Evolutionary conservation across 768 basidiomycete genomes (phyloP), one percentile per base, ranked within the genome.

Genomic region (Kondoa malvinella): DNA sequence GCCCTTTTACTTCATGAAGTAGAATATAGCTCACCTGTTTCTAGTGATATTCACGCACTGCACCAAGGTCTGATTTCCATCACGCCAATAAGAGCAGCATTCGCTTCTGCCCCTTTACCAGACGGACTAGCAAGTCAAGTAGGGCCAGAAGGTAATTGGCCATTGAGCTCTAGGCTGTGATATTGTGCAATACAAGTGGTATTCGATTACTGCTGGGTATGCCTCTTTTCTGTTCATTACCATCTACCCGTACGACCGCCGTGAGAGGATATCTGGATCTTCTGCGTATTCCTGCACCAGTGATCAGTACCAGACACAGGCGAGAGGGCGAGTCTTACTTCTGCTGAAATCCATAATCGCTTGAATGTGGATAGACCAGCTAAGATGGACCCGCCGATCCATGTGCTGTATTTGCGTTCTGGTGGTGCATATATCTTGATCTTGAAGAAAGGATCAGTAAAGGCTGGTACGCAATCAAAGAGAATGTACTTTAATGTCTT

Each of bases 261-360:
- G 12, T 29, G 27, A 31, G n/a, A 27, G 32, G 4, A 63, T 33
- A n/a, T 63, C 61, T 33, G 61, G 61, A 32, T 63, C 61, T 32
- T 63, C 61, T 8, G 61, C 61, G 61, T 63, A 63, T 33, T 63
- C 61, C 61, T 60, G 30, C 30, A 26, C 4, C 8, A 29, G 15
- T 4, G 8, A 60, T 60, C 27, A 60, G 30, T 25, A 31, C n/a
- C 58, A 60, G 40, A 50, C 14, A 60, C 8, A 8, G 58, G 14
- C 14, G 58, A 8, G 25, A 4, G n/a, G 27, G 14, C 27, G 27
- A 26, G 30, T 8, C 96, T 97, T 78, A 97, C 95, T 78, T 99
- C 94, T 50, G 92, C 92, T 59, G 91, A 92, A 64, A 99, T 90
- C 94, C 95, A 99, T 94, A 99, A 97, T 91, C 95, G 95, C 80